Conservation (phyloP, 108 stramenopile species). For the Nitzschia inconspicua region DNA sequence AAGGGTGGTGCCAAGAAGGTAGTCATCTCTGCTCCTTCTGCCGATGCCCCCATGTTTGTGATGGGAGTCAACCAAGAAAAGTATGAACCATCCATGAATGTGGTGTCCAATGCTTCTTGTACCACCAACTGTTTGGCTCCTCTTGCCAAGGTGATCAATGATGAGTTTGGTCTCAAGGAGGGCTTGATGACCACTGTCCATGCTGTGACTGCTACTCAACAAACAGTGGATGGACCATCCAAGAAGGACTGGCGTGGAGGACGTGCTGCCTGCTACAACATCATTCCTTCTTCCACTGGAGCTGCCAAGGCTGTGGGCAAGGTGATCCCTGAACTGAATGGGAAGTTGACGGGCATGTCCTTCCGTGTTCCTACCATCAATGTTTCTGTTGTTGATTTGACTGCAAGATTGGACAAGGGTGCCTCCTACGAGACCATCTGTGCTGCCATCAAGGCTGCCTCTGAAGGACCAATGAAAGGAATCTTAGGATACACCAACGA, state of each 20-base stretch:
- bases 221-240: slow-evolving; percentile 96
- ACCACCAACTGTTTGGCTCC: slow-evolving; percentile 99
- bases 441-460: slow-evolving; percentile 92
- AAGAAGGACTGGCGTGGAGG: slow-evolving; percentile 99
- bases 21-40: slow-evolving; percentile 95
- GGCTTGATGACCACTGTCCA: slow-evolving; percentile 99
- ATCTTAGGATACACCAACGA: slow-evolving; percentile 94
- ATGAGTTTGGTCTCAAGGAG: slow-evolving; percentile 95
- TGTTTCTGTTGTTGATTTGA: slow-evolving; percentile 98
- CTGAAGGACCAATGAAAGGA: slow-evolving; percentile 93
- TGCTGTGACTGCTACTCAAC: slow-evolving; percentile 98
- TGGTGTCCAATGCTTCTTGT: slow-evolving; percentile 99
- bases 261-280: slow-evolving; percentile 97
- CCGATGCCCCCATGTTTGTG: slow-evolving; percentile 98
- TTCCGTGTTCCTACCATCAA: slow-evolving; percentile 99
- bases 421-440: slow-evolving; percentile 95
- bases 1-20: slow-evolving; percentile 97
- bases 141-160: slow-evolving; percentile 97
- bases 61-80: slow-evolving; percentile 94
- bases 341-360: slow-evolving; percentile 99
- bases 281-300: slow-evolving; percentile 96
- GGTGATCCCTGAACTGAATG: slow-evolving; percentile 95
- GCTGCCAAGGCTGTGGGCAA: slow-evolving; percentile 97
- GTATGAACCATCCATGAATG: slow-evolving; percentile 88
- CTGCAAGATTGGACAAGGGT: slow-evolving; percentile 88